Conservation (phyloP, 2,329 filamentous ascomycete genomes). For the Clonostachys chloroleuca region DNA sequence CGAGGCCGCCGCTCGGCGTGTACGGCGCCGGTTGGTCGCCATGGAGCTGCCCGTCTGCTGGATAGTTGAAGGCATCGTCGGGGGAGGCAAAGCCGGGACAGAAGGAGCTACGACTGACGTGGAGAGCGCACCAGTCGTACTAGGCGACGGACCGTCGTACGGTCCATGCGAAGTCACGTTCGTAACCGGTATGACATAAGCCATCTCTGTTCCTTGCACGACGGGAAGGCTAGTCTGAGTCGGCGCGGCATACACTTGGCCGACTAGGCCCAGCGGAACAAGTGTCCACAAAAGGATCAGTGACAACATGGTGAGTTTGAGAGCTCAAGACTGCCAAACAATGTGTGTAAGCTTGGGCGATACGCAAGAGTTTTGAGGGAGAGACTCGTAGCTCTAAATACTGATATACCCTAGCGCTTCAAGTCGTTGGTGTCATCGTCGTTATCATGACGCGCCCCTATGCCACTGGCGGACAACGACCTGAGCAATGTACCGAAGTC, state of each 20-base stretch:
- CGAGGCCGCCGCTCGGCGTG: constrained; percentile 66
- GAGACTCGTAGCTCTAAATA: too few species aligned
- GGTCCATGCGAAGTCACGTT: constrained; percentile 66
- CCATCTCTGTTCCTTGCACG: background rate
- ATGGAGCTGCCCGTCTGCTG: constrained; percentile 64
- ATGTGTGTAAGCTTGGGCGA: too few species aligned
- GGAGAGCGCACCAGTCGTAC: constrained; percentile 59
- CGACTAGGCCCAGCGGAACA: background rate
- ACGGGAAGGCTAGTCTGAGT: background rate
- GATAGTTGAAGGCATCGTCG: constrained; percentile 63
- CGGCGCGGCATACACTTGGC: background rate
- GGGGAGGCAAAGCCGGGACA: constrained; percentile 55
- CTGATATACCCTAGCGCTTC: too few species aligned
- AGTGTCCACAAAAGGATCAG: too few species aligned
- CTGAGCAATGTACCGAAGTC: too few species aligned
- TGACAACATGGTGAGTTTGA: too few species aligned
- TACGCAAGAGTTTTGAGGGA: too few species aligned
- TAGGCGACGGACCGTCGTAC: constrained; percentile 62
- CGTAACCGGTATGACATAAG: constrained; percentile 28
- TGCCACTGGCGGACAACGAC: too few species aligned
- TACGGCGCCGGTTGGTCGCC: constrained; percentile 67
- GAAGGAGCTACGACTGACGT: constrained; percentile 52
- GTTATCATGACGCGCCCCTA: too few species aligned
- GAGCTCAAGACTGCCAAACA: too few species aligned
- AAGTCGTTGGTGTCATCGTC: too few species aligned